phyloP scores from a whole-genome alignment of 352 stramenopile genomes.

The Globisporangium paddicum region DNA sequence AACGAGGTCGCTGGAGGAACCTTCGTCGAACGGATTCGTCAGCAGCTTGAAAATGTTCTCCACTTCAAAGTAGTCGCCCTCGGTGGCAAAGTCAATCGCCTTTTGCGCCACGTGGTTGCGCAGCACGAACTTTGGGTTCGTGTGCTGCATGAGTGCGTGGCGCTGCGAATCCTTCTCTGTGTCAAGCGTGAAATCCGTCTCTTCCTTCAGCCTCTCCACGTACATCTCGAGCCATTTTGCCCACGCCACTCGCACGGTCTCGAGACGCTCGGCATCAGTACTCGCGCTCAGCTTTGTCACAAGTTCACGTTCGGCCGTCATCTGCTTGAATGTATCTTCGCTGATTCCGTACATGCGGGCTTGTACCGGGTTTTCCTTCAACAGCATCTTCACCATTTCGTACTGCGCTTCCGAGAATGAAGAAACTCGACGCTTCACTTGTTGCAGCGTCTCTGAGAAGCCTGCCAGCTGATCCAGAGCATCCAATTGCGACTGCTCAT shows the following conservation, averaged over 20 bases:
- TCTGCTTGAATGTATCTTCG: slow-evolving; percentile 43
- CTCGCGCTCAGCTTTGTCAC: slow-evolving; percentile 34
- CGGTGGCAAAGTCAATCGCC: slow-evolving; percentile 76
- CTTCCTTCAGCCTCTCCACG: slow-evolving; percentile 33
- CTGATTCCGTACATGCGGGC: slow-evolving; percentile 76
- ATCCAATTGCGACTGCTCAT: slow-evolving; percentile 18
- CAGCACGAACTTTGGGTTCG: slow-evolving; percentile 84
- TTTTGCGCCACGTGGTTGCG: slow-evolving; percentile 89
- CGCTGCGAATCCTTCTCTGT: slow-evolving; percentile 30
- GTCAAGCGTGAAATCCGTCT: slow-evolving; percentile 32
- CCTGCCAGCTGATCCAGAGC: slow-evolving; percentile 44
- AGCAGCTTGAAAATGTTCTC: slow-evolving; percentile 69
- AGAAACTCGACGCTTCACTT: slow-evolving; percentile 53
- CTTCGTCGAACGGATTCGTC: slow-evolving; percentile 64
- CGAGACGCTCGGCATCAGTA: slow-evolving; percentile 44
- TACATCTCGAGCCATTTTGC: slow-evolving; percentile 56
- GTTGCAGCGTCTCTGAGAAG: slow-evolving; percentile 64
- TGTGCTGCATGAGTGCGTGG: slow-evolving; percentile 38
- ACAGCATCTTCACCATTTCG: slow-evolving; percentile 55
- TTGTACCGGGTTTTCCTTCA: slow-evolving; percentile 53
- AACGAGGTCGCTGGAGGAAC: slow-evolving; percentile 27
- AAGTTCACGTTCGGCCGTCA: slow-evolving; percentile 43
- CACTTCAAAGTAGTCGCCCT: slow-evolving; percentile 61
- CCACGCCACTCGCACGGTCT: slow-evolving; percentile 45
- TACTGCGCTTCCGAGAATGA: slow-evolving; percentile 75